Evolutionary conservation across 1,139 yeast species (phyloP), one percentile per base, ranked within the genome.

Genomic region (Casaregolazyma lundiana): DNA sequence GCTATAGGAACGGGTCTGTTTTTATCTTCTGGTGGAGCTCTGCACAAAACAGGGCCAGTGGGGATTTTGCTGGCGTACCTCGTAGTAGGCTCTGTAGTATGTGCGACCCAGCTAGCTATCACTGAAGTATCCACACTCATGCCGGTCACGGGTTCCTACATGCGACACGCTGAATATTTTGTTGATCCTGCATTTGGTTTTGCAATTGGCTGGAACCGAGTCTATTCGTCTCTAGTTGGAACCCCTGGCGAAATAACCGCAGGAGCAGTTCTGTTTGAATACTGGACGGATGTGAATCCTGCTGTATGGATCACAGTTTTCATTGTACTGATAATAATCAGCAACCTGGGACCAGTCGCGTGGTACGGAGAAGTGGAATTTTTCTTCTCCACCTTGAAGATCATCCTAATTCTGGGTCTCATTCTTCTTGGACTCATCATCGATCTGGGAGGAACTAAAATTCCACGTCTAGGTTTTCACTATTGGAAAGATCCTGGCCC

Each of bases 401-500:
- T 64, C 20, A 16, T 47, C 4, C 50, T 52, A 20, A 51, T 54
- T 7, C 19, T 50, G 5, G 56, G 54, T 2, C 44, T 44, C 52
- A 43, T 65, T 34, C 57, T 65, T 26, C 57, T 59, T 17, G 60
- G 67, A 9, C 43, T 62, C 21, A 65, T 67, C 2, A 64, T 67
- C 43, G 55, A 60, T 17, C 49, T 62, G 21, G 70, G 70, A 24
- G 58, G 58, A 20, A 55, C 50, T 2, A 37, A 40, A 5, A 48
- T 45, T 9, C 53, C 49, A 18, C 36, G 53, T 11, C 76, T 85
- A 40, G 95, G 95, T 7, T 84, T 84, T 72, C 75, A 89, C 64
- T 84, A 85, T 68, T 86, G 95, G 95, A 77, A 87, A 66, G 67
- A 85, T 60, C 94, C 94, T 8, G 94, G 94, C 48, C 75, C 85